These are phyloP conservation scores for Verticillium alfalfae DNA, from an alignment of 2,329 filamentous ascomycete species.

Conservation along the genomic window DNA sequence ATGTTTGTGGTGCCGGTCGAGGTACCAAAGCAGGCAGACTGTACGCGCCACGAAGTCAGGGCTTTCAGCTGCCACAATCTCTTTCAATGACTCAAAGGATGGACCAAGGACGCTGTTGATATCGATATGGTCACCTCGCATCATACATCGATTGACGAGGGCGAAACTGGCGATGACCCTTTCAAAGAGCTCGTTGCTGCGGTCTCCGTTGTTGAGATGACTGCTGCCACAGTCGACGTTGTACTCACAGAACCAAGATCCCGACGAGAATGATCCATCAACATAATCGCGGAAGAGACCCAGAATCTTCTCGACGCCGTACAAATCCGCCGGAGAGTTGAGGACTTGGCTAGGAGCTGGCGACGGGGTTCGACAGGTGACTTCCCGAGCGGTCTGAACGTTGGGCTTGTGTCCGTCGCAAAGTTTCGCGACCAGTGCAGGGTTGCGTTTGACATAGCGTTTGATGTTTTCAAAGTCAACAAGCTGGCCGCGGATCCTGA, in stretches of 20 bases:
- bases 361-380: constrained; percentile 23
- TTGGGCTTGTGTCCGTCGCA: constrained; percentile 22
- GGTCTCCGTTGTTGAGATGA: constrained; percentile 14
- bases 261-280: constrained; percentile 19
- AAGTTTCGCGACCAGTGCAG: constrained; percentile 23
- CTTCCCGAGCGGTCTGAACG: constrained; percentile 22
- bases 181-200: constrained; percentile 27
- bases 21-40: constrained; percentile 28
- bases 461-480: constrained; percentile 33
- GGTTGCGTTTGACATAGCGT: constrained; percentile 33
- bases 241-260: constrained; percentile 22
- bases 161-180: constrained; percentile 25
- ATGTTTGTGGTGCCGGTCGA: constrained; percentile 24
- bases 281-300: constrained; percentile 21
- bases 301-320: constrained; percentile 19
- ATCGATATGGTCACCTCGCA: constrained; percentile 22
- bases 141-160: constrained; percentile 25
- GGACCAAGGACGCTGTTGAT: constrained; percentile 23
- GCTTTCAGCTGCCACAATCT: constrained; percentile 24
- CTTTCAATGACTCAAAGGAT: constrained; percentile 26
- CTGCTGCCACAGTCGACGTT: constrained; percentile 19
- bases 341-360: constrained; percentile 17
- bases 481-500: constrained; percentile 29
- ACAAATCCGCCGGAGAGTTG: constrained; percentile 14
- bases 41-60: constrained; percentile 24